Evolutionary conservation across 768 basidiomycete genomes (phyloP).

Genomic region (Boletus eberwhitei): DNA sequence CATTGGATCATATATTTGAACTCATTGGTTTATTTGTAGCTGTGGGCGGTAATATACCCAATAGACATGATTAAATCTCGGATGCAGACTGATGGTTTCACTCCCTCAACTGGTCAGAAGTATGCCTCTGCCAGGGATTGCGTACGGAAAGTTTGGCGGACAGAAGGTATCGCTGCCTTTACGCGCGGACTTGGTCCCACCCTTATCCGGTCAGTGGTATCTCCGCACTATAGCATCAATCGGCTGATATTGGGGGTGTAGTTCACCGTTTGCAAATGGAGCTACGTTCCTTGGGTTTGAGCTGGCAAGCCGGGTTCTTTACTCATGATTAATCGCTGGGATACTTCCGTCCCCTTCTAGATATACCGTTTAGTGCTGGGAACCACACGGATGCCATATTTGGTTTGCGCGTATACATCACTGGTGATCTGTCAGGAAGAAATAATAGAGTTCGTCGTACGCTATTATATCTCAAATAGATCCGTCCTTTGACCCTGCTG

Average conservation of each 20-base stretch:
- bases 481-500: not conserved
- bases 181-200: slow-evolving; percentile 90
- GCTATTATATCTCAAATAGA: not conserved
- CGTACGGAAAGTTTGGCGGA: slow-evolving; percentile 74
- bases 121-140: slow-evolving; percentile 84
- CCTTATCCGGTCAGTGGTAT: slow-evolving; percentile 67
- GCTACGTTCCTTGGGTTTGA: slow-evolving; percentile 97
- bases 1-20: not conserved
- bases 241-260: slow-evolving; percentile 30
- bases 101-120: slow-evolving; percentile 68
- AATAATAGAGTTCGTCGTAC: not conserved
- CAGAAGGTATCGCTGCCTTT: slow-evolving; percentile 84
- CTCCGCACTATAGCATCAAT: slow-evolving; percentile 2
- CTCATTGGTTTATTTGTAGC: slow-evolving; percentile 37
- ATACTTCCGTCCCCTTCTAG: not conserved
- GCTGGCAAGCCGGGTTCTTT: slow-evolving; percentile 75
- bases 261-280: slow-evolving; percentile 94
- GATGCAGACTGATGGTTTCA: slow-evolving; percentile 93
- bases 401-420: not conserved
- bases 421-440: not conserved
- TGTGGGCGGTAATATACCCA: slow-evolving; percentile 93
- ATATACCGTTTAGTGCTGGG: not conserved
- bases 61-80: slow-evolving; percentile 96
- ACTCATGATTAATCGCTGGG: slow-evolving; percentile 26
- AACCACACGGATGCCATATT: not conserved